Conservation (phyloP, 2,329 filamentous ascomycete genomes). For the Diaporthe nobilis region DNA sequence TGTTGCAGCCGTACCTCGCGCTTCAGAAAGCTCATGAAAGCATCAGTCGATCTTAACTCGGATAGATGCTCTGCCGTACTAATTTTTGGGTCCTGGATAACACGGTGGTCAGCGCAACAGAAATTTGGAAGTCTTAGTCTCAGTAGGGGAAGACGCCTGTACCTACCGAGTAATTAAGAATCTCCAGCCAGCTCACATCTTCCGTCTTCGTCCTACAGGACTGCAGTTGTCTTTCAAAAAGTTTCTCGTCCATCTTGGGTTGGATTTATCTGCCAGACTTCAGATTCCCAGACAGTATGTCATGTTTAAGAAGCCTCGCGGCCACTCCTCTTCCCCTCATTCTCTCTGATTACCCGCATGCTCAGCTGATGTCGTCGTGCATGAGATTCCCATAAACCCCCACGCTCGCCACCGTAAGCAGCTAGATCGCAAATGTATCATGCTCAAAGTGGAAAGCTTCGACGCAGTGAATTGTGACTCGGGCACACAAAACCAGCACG, state of each 20-base stretch:
- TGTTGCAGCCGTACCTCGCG: background rate
- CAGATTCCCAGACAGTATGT: too few relatives aligned
- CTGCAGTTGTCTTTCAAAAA: background rate
- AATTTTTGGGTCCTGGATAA: background rate
- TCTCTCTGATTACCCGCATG: background rate
- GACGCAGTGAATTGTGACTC: too few relatives aligned
- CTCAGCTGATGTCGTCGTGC: background rate
- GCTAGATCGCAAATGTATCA: background rate
- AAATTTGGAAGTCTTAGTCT: too few relatives aligned
- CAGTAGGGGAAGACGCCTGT: background rate
- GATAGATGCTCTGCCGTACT: background rate
- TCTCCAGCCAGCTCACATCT: slow-evolving; percentile 11
- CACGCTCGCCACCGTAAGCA: background rate
- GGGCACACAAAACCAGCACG: too few relatives aligned
- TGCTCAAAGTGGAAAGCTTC: background rate
- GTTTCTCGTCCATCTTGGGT: background rate
- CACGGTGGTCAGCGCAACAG: background rate
- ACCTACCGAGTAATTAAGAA: slow-evolving; percentile 26
- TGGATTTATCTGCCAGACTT: accelerated
- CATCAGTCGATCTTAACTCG: background rate
- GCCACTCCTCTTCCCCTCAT: background rate
- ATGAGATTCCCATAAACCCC: background rate
- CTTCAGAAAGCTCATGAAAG: slow-evolving; percentile 13
- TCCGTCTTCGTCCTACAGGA: background rate
- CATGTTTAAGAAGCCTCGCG: too few relatives aligned